Percentiles rank a stretch among this genome's conserved stretches.
phyloP scores from a whole-genome alignment of 306 rosid species.

The Casuarina cunninghamiana region DNA sequence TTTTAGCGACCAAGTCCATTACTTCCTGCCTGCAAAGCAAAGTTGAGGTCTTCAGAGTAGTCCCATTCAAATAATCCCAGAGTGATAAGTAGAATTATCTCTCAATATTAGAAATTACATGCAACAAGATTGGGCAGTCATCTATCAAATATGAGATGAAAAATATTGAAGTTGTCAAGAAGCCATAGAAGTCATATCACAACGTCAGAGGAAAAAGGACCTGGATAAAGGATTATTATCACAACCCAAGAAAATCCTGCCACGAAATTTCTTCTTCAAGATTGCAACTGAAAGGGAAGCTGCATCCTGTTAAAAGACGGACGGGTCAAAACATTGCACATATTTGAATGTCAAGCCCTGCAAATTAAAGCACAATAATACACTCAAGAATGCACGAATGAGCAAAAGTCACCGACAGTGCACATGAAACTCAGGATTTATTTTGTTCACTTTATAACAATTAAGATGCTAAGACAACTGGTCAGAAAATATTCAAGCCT shows the following conservation, averaged over 20 bases:
- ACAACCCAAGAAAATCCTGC: slow-evolving; percentile 78
- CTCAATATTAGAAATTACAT: neutral
- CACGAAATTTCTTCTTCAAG: slow-evolving; percentile 63
- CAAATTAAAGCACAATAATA: neutral
- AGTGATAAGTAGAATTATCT: slow-evolving; percentile 2
- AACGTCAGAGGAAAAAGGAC: slow-evolving; percentile 34
- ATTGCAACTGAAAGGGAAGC: slow-evolving; percentile 79
- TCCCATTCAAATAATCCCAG: slow-evolving; percentile 11
- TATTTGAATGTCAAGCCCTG: neutral
- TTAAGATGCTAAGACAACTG: neutral
- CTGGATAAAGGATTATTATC: slow-evolving; percentile 96
- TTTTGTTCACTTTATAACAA: neutral
- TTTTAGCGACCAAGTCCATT: slow-evolving; percentile 77
- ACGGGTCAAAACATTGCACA: neutral
- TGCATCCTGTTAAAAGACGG: slow-evolving; percentile 66
- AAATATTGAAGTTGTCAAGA: neutral
- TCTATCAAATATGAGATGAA: neutral
- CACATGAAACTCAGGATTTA: neutral
- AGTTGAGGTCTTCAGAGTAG: slow-evolving; percentile 15
- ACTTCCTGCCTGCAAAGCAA: slow-evolving; percentile 80
- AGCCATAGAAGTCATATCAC: slow-evolving; percentile 1
- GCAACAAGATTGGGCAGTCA: neutral
- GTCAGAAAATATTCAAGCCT: neutral
- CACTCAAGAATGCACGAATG: slow-evolving; percentile 5
- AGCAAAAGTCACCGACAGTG: slow-evolving; percentile 2